A percentile compares a stretch with the other conserved stretches of the same genome.
Conservation (phyloP, 371 early-diverging fungal genomes). For the Mortierella sp. region DNA sequence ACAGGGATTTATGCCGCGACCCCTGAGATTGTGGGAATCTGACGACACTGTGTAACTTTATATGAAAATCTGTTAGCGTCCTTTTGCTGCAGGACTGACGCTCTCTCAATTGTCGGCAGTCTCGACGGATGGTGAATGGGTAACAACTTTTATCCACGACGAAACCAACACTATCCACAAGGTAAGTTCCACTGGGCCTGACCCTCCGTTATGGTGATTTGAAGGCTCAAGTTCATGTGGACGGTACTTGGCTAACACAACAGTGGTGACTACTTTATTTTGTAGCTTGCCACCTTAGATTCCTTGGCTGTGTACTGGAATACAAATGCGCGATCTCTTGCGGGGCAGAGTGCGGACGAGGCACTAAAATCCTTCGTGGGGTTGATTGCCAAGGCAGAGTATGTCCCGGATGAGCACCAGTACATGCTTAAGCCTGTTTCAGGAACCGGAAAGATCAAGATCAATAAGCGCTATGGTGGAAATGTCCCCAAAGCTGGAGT, state of each 20-base stretch:
- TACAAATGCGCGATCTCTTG: constrained; percentile 77
- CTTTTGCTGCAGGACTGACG: constrained; percentile 93
- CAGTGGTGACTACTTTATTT: not conserved
- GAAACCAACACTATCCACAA: constrained; percentile 86
- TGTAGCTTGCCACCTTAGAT: constrained; percentile 77
- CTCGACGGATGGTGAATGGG: constrained; percentile 93
- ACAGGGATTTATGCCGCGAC: no score
- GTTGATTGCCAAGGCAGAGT: constrained; percentile 70
- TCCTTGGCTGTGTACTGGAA: constrained; percentile 93
- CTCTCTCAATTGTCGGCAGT: constrained; percentile 91
- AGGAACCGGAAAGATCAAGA: constrained; percentile 79
- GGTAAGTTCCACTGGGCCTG: constrained; percentile 49
- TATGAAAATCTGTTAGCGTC: no score
- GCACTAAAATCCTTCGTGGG: constrained; percentile 63
- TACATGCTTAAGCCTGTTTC: constrained; percentile 94
- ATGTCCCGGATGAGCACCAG: constrained; percentile 69
- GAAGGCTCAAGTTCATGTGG: no score
- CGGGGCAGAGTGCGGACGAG: constrained; percentile 61
- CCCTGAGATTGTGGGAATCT: no score
- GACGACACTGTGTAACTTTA: no score
- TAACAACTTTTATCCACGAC: constrained; percentile 80
- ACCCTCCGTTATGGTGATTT: no score
- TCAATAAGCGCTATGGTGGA: constrained; percentile 75
- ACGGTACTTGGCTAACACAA: not conserved
- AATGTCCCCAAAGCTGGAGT: constrained; percentile 74